phyloP scores from a whole-genome alignment of 2,329 filamentous ascomycete genomes.

The Catunica adiposa region DNA sequence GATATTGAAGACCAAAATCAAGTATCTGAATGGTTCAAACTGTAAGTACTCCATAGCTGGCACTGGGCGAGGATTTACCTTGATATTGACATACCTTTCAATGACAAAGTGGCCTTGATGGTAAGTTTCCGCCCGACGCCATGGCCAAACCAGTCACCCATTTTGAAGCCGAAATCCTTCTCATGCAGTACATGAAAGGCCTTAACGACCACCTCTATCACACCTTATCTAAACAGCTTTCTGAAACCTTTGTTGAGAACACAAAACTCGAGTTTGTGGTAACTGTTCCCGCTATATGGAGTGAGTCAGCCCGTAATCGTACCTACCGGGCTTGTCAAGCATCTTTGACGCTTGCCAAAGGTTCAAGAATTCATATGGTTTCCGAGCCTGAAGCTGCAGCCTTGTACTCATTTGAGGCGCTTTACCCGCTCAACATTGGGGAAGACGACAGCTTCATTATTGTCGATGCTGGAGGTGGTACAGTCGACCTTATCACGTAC shows the following conservation, averaged over 20 bases:
- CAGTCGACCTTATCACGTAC: constrained; percentile 38
- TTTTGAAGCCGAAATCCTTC: constrained; percentile 24
- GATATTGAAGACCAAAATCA: constrained; percentile 24
- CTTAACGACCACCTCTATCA: constrained; percentile 32
- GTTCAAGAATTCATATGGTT: constrained; percentile 28
- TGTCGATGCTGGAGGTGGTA: constrained; percentile 38
- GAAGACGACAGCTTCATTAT: constrained; percentile 36
- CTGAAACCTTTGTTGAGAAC: constrained; percentile 25
- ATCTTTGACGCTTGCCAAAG: constrained; percentile 15
- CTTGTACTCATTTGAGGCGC: constrained; percentile 29
- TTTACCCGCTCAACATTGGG: constrained; percentile 27
- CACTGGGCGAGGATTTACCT: neutral
- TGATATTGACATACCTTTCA: neutral
- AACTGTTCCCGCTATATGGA: constrained; percentile 44
- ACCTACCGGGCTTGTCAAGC: constrained; percentile 27
- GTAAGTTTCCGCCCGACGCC: neutral
- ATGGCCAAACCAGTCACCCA: neutral
- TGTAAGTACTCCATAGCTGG: constrained; percentile 23
- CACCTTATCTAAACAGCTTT: constrained; percentile 28
- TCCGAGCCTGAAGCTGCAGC: constrained; percentile 39
- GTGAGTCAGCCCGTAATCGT: constrained; percentile 34
- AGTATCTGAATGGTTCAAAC: constrained; percentile 33
- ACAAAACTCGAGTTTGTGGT: constrained; percentile 37
- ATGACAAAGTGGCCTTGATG: neutral
- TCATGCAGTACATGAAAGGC: constrained; percentile 32